A percentile compares a stretch with the other conserved stretches of the same genome.
Conservation (phyloP, 78 protist species). For the Pigoraptor vietnamica region DNA sequence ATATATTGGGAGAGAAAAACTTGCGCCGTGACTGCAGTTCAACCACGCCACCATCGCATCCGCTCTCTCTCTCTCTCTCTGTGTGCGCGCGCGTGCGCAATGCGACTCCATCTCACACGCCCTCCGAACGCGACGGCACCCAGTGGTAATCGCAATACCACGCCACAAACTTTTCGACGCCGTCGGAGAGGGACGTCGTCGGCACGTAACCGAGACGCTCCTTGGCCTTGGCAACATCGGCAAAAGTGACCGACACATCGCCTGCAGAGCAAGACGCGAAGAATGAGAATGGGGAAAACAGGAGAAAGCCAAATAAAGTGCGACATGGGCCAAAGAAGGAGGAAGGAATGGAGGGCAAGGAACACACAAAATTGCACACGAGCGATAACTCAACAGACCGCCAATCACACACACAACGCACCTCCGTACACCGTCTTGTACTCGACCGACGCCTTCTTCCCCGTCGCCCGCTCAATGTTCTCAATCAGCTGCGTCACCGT, state of each 20-base stretch:
- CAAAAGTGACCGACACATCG: conserved; percentile 28
- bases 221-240: conserved; percentile 18
- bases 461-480: background rate
- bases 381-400: background rate
- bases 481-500: background rate
- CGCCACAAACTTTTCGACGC: background rate
- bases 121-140: background rate
- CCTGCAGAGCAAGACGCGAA: background rate
- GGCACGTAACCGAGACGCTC: background rate
- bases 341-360: background rate
- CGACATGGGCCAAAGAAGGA: background rate
- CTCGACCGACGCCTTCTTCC: background rate
- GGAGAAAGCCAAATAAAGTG: too few species aligned
- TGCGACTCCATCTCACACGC: too few species aligned
- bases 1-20: too few species aligned
- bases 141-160: background rate
- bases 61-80: too few species aligned
- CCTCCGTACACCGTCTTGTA: background rate
- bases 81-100: too few species aligned
- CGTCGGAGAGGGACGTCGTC: background rate
- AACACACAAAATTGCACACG: background rate
- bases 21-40: too few species aligned
- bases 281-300: background rate
- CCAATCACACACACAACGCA: background rate
- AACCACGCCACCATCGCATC: too few species aligned